Evolutionary conservation across 176 grass and related monocot species (phyloP).

Genomic region (Carex myosuroides): DNA sequence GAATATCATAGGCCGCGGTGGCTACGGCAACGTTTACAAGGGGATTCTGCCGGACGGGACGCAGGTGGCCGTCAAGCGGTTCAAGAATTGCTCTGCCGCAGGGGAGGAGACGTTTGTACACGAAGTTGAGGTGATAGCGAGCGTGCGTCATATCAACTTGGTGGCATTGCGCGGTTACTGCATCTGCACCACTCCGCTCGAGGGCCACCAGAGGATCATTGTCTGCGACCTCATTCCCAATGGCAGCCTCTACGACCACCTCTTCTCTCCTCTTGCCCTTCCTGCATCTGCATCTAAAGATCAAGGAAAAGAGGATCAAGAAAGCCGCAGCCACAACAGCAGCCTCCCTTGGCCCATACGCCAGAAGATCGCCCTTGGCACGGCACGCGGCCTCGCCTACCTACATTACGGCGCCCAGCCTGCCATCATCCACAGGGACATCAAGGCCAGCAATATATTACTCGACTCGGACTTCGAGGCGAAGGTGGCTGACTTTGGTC

Average conservation of each 20-base stretch:
- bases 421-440: slow-evolving; percentile 90
- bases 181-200: slow-evolving; percentile 56
- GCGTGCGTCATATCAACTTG: slow-evolving; percentile 85
- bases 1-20: slow-evolving; percentile 67
- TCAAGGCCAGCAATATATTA: slow-evolving; percentile 85
- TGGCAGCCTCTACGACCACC: slow-evolving; percentile 84
- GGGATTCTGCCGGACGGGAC: slow-evolving; percentile 47
- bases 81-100: slow-evolving; percentile 80
- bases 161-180: slow-evolving; percentile 71
- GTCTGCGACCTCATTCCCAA: slow-evolving; percentile 87
- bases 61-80: slow-evolving; percentile 69
- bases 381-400: slow-evolving; percentile 65
- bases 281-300: not conserved
- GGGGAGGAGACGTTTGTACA: slow-evolving; percentile 71
- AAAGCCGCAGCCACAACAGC: slow-evolving; percentile 18
- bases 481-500: slow-evolving; percentile 83
- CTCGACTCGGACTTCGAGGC: slow-evolving; percentile 74
- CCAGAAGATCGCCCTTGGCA: slow-evolving; percentile 75
- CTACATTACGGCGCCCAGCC: slow-evolving; percentile 60
- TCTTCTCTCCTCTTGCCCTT: slow-evolving; percentile 27
- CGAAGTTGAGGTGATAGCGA: slow-evolving; percentile 95
- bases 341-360: slow-evolving; percentile 51
- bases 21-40: slow-evolving; percentile 85
- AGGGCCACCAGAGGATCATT: slow-evolving; percentile 91
- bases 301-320: not conserved